These are phyloP conservation scores for Cordyceps cicadae DNA, from an alignment of 2,329 filamentous ascomycete species.

Conservation along the genomic window DNA sequence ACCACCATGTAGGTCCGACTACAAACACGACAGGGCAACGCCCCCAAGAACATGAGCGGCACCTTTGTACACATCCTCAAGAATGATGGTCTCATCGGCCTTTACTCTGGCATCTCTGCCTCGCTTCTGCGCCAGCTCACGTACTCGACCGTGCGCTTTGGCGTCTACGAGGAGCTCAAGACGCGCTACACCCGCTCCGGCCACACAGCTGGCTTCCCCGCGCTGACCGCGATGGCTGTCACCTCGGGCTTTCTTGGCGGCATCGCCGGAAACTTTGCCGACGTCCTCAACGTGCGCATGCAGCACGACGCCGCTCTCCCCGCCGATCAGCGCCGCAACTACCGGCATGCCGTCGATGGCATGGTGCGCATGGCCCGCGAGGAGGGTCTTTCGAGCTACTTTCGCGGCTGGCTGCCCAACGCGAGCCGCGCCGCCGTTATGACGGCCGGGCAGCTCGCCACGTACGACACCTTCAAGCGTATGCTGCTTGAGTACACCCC, in stretches of 20 bases:
- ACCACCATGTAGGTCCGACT: constrained; percentile 59
- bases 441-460: constrained; percentile 77
- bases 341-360: constrained; percentile 81
- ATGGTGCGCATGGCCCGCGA: constrained; percentile 77
- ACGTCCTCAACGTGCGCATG: constrained; percentile 97
- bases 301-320: constrained; percentile 83
- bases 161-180: constrained; percentile 92
- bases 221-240: constrained; percentile 76
- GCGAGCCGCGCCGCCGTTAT: constrained; percentile 74
- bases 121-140: constrained; percentile 89
- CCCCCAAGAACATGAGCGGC: constrained; percentile 71
- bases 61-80: constrained; percentile 78
- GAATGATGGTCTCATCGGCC: constrained; percentile 64
- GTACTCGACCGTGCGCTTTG: constrained; percentile 94
- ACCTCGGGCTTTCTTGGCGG: constrained; percentile 82
- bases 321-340: constrained; percentile 66
- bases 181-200: constrained; percentile 40
- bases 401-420: constrained; percentile 81
- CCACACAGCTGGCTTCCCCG: constrained; percentile 56
- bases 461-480: constrained; percentile 75
- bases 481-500: constrained; percentile 58
- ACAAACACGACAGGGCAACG: constrained; percentile 71
- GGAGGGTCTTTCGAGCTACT: constrained; percentile 69
- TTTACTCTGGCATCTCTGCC: constrained; percentile 88
- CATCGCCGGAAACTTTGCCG: constrained; percentile 84